Percentiles rank a stretch among this genome's conserved stretches.
Conservation (phyloP, 164 flowering plant genomes). For the Magnolia sinica region DNA sequence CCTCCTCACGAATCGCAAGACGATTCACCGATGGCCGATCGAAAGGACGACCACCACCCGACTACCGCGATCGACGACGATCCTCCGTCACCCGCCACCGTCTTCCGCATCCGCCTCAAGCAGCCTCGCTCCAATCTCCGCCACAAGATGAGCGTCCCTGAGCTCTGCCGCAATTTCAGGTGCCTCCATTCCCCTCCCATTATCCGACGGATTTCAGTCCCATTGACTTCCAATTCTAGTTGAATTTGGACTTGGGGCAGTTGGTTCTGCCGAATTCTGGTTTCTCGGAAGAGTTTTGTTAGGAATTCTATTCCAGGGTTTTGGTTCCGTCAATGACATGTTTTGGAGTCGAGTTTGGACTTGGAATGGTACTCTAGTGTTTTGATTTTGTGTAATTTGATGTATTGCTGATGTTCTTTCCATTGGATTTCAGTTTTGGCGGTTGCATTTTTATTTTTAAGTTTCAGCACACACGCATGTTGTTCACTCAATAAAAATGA, state of each 20-base stretch:
- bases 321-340: not conserved
- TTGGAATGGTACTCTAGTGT: not conserved
- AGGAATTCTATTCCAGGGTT: not conserved
- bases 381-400: not conserved
- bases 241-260: not conserved
- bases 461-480: no score
- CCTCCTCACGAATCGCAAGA: not conserved
- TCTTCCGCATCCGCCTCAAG: conserved; percentile 74
- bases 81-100: conserved; percentile 55
- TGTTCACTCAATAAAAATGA: no score
- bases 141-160: conserved; percentile 96
- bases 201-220: not conserved
- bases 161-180: conserved; percentile 97
- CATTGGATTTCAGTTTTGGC: no score
- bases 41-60: not conserved
- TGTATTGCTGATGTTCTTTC: no score
- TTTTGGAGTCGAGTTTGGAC: not conserved
- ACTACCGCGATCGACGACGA: conserved; percentile 24
- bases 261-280: not conserved
- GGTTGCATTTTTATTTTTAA: no score
- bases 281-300: not conserved
- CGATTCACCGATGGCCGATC: not conserved
- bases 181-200: not conserved
- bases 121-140: conserved; percentile 82
- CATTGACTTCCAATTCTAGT: not conserved